A percentile compares a stretch with the other conserved stretches of the same genome.
These are phyloP conservation scores for Ophiognomonia clavigignenti-juglandacearum DNA, from an alignment of 2,329 filamentous ascomycete genomes.

Conservation along the genomic window DNA sequence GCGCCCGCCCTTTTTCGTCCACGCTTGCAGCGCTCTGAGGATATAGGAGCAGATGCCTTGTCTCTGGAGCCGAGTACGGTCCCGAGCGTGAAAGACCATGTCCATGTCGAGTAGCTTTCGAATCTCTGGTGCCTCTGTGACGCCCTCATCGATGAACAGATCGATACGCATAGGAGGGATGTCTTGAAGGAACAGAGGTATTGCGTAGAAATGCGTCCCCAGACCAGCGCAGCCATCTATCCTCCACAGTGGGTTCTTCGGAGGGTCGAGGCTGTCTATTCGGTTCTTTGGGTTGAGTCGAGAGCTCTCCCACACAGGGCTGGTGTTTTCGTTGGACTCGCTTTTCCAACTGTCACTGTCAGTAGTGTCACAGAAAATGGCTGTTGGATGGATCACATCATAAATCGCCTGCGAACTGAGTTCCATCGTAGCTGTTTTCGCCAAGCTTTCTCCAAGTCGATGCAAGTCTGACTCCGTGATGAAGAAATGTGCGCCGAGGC, in stretches of 20 bases:
- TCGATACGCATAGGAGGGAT: conserved; percentile 51
- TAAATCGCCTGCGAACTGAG: conserved; percentile 47
- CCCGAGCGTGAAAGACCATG: conserved; percentile 51
- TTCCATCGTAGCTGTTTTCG: conserved; percentile 38
- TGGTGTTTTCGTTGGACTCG: not conserved
- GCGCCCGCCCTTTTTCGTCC: conserved; percentile 34
- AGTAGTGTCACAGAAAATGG: conserved; percentile 20
- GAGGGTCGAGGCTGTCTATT: conserved; percentile 49
- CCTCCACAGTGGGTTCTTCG: conserved; percentile 44
- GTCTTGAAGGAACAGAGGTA: conserved; percentile 45
- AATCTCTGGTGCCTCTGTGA: conserved; percentile 34
- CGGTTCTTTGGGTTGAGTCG: conserved; percentile 56
- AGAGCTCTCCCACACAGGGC: conserved; percentile 39
- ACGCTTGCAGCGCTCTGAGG: conserved; percentile 47
- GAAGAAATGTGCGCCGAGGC: no score
- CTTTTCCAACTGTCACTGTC: not conserved
- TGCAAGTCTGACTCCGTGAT: not conserved
- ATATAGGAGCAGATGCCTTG: conserved; percentile 51
- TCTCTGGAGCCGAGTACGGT: conserved; percentile 39
- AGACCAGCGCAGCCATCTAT: conserved; percentile 54
- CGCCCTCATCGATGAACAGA: conserved; percentile 50
- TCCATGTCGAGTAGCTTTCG: conserved; percentile 44
- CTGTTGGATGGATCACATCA: conserved; percentile 54
- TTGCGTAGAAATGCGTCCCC: conserved; percentile 53
- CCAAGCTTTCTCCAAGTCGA: not conserved